Evolutionary conservation across 2,329 filamentous ascomycete genomes (phyloP), one percentile per base, ranked within the genome.

Genomic region (Sporothrix pallida): DNA sequence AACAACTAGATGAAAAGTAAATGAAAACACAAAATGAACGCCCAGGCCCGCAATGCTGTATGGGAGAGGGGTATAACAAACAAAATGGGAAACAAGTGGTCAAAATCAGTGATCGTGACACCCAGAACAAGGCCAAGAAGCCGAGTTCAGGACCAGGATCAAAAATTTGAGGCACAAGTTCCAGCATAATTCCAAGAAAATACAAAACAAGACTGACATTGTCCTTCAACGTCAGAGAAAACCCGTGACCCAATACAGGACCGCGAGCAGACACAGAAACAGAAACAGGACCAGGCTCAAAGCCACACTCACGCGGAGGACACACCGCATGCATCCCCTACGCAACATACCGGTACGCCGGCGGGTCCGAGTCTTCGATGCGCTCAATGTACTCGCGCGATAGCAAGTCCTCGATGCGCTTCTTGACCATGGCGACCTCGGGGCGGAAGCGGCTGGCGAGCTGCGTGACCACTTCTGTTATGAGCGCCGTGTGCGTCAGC

Each of bases 311-410:
- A 26, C 23, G 23, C 23, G 23, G 23, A 26, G 23, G 31, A 37
- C 58, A 15, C 26, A 2, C 52, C 56, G 12, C 26, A 65, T 46
- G 12, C 60, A 37, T 37, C 31, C 31, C 2, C 74, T 72, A 95
- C 37, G 92, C 92, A 52, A 94, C 81, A 78, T 95, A 95, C 75
- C 87, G 86, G 80, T 95, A 95, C 12, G 92, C 88, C 6, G 88
- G 82, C 10, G 88, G 82, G 48, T 86, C 87, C n/a, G 85, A 87
- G 10, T 90, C 90, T 63, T 94, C 92, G 15, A 92, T 86, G 3
- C 93, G 88, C 82, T 94, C 92, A 23, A 95, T 84, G 77, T 95
- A 95, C 79, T 95, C 93, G 75, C 92, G 87, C 75, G 89, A 88
- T 70, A 95, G 93, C 69, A 95, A 83, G 76, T 90, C 90, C 80